A percentile compares a stretch with the other conserved stretches of the same genome.
phyloP scores from a whole-genome alignment of 306 rosid genomes.

The Crotalaria pallida region DNA sequence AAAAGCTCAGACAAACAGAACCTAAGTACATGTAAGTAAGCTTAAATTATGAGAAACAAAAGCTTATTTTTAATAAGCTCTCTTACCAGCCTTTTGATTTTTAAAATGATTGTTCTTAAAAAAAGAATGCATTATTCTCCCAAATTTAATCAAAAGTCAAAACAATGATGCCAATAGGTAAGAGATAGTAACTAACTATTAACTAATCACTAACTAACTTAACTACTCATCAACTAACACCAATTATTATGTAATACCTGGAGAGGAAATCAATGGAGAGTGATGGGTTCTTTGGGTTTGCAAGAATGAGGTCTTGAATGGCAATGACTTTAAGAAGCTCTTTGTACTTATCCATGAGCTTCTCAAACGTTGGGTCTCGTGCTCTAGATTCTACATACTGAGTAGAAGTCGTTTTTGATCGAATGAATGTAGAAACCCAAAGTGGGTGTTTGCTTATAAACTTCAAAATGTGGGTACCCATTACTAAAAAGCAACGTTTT shows the following conservation, averaged over 20 bases:
- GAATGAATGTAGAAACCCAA: constrained; percentile 18
- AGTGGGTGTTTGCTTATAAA: constrained; percentile 29
- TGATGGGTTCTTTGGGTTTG: constrained; percentile 51
- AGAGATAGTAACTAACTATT: neutral
- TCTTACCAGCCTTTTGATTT: too few species aligned
- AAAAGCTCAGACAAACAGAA: too few species aligned
- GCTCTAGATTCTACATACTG: constrained; percentile 69
- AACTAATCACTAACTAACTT: too few species aligned
- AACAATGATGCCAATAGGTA: neutral
- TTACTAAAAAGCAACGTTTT: neutral
- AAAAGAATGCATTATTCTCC: too few species aligned
- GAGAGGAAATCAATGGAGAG: constrained; percentile 77
- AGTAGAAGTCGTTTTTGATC: constrained; percentile 64
- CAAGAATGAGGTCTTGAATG: constrained; percentile 82
- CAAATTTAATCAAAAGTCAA: too few species aligned
- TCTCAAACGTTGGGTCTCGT: constrained; percentile 90
- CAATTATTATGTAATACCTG: neutral
- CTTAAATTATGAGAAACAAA: too few species aligned
- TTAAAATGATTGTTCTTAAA: too few species aligned
- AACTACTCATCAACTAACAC: neutral
- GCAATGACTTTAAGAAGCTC: constrained; percentile 69
- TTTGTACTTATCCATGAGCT: constrained; percentile 81
- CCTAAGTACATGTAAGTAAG: too few species aligned
- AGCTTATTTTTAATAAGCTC: too few species aligned
- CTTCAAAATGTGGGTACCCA: constrained; percentile 31